A percentile compares a stretch with the other conserved stretches of the same genome.
Conservation (phyloP, 441 rosid genomes). For the Lepidium campestre region DNA sequence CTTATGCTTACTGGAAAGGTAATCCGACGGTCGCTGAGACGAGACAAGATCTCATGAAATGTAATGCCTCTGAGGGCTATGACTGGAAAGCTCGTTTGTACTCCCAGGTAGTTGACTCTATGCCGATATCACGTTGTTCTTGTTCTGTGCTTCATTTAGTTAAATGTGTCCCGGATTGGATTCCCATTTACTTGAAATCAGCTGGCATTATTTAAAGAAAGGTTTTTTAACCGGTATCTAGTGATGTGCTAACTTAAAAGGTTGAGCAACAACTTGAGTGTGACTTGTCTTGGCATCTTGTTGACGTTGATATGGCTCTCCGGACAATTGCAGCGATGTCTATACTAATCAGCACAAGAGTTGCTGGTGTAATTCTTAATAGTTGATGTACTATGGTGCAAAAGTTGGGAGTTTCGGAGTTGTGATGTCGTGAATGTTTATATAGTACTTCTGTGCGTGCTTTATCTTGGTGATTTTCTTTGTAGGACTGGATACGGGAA, state of each 20-base stretch:
- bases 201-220: not conserved
- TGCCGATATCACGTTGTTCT: not conserved
- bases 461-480: not conserved
- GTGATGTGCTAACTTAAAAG: not conserved
- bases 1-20: slow-evolving; percentile 65
- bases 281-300: not conserved
- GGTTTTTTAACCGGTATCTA: not conserved
- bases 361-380: not conserved
- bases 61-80: slow-evolving; percentile 38
- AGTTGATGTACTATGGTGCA: not conserved
- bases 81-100: slow-evolving; percentile 57
- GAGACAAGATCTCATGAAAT: slow-evolving; percentile 47
- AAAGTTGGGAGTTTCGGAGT: not conserved
- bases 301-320: not conserved
- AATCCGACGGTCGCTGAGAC: slow-evolving; percentile 42
- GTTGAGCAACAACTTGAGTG: not conserved
- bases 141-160: not conserved
- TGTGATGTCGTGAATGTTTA: not conserved
- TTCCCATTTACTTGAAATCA: not conserved
- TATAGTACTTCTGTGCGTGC: not conserved
- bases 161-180: not conserved
- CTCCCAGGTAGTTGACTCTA: slow-evolving; percentile 29
- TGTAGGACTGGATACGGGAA: slow-evolving; percentile 72
- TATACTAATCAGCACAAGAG: not conserved
- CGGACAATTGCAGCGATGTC: not conserved